Conservation (phyloP, 202 grass and related monocot genomes). For the Schoenoplectus triqueter region DNA sequence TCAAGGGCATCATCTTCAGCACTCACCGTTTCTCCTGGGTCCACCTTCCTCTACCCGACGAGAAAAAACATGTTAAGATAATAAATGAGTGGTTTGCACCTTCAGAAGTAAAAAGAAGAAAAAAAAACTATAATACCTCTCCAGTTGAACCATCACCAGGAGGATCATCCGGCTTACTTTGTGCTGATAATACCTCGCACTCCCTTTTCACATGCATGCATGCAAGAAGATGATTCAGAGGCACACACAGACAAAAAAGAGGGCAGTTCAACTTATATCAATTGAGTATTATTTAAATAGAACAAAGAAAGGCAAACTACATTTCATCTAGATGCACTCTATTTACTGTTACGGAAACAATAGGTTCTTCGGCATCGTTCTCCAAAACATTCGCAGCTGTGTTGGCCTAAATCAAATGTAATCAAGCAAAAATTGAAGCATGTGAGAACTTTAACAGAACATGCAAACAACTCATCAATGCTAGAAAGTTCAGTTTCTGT, state of each 20-base stretch:
- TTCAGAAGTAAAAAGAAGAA: background rate
- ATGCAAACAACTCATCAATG: background rate
- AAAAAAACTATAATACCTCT: background rate
- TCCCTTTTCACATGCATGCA: slow-evolving; percentile 19
- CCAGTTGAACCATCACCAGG: slow-evolving; percentile 30
- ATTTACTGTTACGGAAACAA: slow-evolving; percentile 26
- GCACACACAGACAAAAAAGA: slow-evolving; percentile 20
- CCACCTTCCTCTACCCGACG: background rate
- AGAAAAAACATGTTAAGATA: slow-evolving; percentile 4
- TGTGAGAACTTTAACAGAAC: slow-evolving; percentile 11
- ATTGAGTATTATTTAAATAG: slow-evolving; percentile 17
- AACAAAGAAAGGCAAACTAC: slow-evolving; percentile 22
- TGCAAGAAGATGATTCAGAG: slow-evolving; percentile 4
- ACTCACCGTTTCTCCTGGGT: background rate
- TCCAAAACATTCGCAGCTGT: background rate
- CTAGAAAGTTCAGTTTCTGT: too few relatives aligned
- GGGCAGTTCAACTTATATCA: background rate
- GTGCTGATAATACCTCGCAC: slow-evolving; percentile 10
- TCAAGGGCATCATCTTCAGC: background rate
- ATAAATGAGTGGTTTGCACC: background rate
- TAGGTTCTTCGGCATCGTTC: background rate
- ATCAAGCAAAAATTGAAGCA: background rate
- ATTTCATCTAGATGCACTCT: background rate
- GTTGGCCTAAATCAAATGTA: slow-evolving; percentile 22
- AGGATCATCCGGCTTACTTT: background rate